These are phyloP conservation scores for Parietaria judaica DNA, from an alignment of 306 rosid genomes.

Conservation along the genomic window DNA sequence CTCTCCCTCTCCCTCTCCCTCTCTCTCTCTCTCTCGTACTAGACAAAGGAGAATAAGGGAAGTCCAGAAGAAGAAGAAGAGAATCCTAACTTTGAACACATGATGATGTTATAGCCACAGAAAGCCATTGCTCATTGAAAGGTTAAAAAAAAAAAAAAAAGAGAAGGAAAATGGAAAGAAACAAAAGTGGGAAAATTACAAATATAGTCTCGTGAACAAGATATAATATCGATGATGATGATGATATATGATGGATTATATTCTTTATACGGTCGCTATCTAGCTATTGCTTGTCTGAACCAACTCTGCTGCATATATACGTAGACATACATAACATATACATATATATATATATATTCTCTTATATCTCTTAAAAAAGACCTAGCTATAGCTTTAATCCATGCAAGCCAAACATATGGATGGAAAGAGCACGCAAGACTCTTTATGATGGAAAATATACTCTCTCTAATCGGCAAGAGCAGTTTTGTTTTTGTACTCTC, in stretches of 20 bases:
- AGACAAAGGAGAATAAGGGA: constrained; percentile 19
- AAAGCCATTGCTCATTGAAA: constrained; percentile 37
- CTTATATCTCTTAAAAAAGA: constrained; percentile 17
- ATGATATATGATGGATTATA: constrained; percentile 39
- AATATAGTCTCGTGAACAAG: constrained; percentile 34
- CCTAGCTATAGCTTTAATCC: constrained; percentile 22
- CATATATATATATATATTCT: constrained; percentile 17
- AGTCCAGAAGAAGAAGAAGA: constrained; percentile 18
- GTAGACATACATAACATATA: neutral
- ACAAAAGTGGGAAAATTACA: neutral
- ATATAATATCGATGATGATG: constrained; percentile 24
- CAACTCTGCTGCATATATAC: constrained; percentile 36
- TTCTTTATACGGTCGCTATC: constrained; percentile 56
- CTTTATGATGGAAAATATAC: too few relatives aligned
- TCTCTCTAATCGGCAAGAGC: too few relatives aligned
- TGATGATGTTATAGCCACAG: constrained; percentile 30
- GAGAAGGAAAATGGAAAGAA: neutral
- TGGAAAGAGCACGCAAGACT: constrained; percentile 23
- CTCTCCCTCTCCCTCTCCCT: neutral
- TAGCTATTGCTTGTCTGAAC: constrained; percentile 42
- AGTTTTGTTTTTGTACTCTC: neutral
- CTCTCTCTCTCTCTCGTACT: constrained; percentile 5
- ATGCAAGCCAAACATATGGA: constrained; percentile 32
- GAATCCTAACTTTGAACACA: constrained; percentile 34
- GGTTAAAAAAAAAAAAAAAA: neutral